Percentiles rank a stretch among this genome's conserved stretches.
These are phyloP conservation scores for Fusarium sterilihyphosum DNA, from an alignment of 2,329 filamentous ascomycete genomes.

Conservation along the genomic window DNA sequence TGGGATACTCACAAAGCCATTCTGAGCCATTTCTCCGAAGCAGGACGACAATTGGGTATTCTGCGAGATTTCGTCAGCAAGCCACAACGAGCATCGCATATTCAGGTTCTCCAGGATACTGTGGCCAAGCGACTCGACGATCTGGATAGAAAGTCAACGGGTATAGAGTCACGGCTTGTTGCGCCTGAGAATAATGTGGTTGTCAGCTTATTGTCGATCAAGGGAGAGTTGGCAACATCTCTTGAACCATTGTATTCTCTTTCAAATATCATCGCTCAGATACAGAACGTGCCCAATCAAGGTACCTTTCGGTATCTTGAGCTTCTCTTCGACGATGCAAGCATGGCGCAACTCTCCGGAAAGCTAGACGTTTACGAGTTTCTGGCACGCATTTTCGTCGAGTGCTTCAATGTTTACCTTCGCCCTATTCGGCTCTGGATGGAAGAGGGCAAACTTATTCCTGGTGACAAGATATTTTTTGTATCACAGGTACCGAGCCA, in stretches of 20 bases:
- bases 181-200: slow-evolving; percentile 61
- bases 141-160: slow-evolving; percentile 69
- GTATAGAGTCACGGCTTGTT: slow-evolving; percentile 69
- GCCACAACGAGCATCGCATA: slow-evolving; percentile 62
- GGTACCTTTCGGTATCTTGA: slow-evolving; percentile 81
- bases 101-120: slow-evolving; percentile 77
- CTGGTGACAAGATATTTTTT: slow-evolving; percentile 78
- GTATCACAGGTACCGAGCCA: slow-evolving; percentile 68
- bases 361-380: slow-evolving; percentile 69
- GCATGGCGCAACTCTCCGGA: slow-evolving; percentile 74
- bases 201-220: slow-evolving; percentile 73
- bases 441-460: slow-evolving; percentile 76
- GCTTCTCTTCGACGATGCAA: slow-evolving; percentile 76
- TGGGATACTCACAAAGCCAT: slow-evolving; percentile 62
- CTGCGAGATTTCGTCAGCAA: slow-evolving; percentile 57
- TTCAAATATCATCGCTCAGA: slow-evolving; percentile 67
- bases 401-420: slow-evolving; percentile 84
- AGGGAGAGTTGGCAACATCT: slow-evolving; percentile 64
- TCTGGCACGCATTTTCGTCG: slow-evolving; percentile 77
- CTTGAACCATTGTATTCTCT: slow-evolving; percentile 68
- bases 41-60: slow-evolving; percentile 56
- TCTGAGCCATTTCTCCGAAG: slow-evolving; percentile 58
- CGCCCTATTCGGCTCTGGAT: slow-evolving; percentile 86
- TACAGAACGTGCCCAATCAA: slow-evolving; percentile 59
- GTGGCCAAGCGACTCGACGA: slow-evolving; percentile 64